Evolutionary conservation across 306 rosid genomes (phyloP).

Genomic region (Acacia crassicarpa): DNA sequence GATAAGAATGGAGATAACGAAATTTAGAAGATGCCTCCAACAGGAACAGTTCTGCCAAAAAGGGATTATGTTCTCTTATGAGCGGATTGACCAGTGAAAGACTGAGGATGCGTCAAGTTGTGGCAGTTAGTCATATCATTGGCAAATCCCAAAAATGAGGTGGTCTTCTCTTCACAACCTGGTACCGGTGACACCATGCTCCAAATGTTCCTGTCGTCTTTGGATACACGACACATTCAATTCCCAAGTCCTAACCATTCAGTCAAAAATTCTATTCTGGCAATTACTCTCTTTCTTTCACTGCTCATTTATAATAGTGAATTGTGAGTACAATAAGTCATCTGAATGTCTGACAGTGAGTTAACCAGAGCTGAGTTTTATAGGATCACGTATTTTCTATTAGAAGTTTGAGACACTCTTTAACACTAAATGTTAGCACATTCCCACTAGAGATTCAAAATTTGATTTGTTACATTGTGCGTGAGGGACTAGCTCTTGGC

Average conservation of each 20-base stretch:
- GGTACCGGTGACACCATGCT: not conserved
- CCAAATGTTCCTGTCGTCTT: not conserved
- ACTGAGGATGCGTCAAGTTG: too few relatives aligned
- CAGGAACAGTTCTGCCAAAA: not conserved
- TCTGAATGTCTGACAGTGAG: not conserved
- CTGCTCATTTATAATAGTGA: too few relatives aligned
- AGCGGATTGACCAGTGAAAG: not conserved
- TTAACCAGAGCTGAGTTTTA: not conserved
- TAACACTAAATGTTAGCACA: too few relatives aligned
- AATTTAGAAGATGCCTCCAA: constrained; percentile 4
- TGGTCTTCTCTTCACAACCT: not conserved
- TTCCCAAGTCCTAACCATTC: not conserved
- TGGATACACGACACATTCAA: not conserved
- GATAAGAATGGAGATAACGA: not conserved
- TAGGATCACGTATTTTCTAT: too few relatives aligned
- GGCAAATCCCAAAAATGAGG: not conserved
- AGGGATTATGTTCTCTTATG: not conserved
- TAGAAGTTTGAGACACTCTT: too few relatives aligned
- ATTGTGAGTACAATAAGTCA: not conserved
- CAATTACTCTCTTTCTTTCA: too few relatives aligned
- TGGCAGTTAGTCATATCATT: too few relatives aligned
- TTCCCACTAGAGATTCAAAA: too few relatives aligned
- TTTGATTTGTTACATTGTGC: too few relatives aligned
- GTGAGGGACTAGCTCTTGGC: too few relatives aligned
- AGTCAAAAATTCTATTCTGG: too few relatives aligned